A percentile compares a stretch with the other conserved stretches of the same genome.
Evolutionary conservation across 441 rosid genomes (phyloP).

Genomic region (Arabidopsis lyrata): DNA sequence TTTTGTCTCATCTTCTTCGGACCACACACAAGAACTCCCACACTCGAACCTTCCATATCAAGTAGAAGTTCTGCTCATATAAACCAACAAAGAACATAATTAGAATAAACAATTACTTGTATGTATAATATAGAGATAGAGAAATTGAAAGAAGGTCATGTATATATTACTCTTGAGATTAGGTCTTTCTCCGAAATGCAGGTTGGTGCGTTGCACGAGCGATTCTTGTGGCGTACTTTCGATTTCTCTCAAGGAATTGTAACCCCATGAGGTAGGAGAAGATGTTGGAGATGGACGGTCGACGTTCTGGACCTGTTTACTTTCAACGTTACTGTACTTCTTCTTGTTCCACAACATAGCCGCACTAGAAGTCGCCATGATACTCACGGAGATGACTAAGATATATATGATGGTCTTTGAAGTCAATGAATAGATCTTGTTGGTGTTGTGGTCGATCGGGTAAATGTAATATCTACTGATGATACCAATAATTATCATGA

Average conservation of each 20-base stretch:
- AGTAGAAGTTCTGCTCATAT: constrained; percentile 49
- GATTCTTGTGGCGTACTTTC: constrained; percentile 57
- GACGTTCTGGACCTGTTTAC: constrained; percentile 48
- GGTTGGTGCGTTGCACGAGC: constrained; percentile 48
- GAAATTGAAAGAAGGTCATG: constrained; percentile 24
- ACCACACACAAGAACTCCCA: constrained; percentile 65
- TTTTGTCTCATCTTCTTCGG: constrained; percentile 63
- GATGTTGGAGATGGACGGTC: constrained; percentile 44
- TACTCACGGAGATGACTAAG: constrained; percentile 50
- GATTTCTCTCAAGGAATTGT: constrained; percentile 50
- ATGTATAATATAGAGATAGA: neutral
- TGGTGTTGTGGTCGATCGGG: constrained; percentile 52
- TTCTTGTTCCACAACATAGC: constrained; percentile 58
- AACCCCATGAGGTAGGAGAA: constrained; percentile 48
- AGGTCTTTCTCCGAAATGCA: constrained; percentile 62
- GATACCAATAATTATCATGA: constrained; percentile 57
- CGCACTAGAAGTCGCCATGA: constrained; percentile 51
- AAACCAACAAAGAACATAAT: neutral
- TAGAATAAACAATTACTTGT: neutral
- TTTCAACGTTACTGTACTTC: constrained; percentile 28
- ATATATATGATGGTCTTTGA: constrained; percentile 49
- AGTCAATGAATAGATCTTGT: constrained; percentile 44
- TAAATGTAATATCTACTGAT: constrained; percentile 55
- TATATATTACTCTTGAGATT: constrained; percentile 54
- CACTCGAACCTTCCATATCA: constrained; percentile 53